Evolutionary conservation across 192 early-diverging fungal species (phyloP), one percentile per base, ranked within the genome.

Genomic region (Geranomyces variabilis): DNA sequence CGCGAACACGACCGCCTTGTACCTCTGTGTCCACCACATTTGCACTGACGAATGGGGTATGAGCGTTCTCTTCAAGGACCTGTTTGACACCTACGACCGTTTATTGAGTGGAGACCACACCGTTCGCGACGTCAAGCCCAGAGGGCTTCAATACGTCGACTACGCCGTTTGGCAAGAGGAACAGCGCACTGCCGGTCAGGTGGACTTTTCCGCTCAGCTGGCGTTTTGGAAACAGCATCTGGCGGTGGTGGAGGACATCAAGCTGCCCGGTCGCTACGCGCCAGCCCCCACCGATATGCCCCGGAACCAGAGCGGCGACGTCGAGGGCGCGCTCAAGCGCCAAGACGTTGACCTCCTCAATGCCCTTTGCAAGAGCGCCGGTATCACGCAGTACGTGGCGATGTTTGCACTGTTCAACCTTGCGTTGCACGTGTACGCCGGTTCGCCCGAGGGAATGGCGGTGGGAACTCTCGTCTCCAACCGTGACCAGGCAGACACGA

Each of bases 91-190:
- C 51, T 55, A 55, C 51, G 51, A 55, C 15, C 51, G 51, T n/a
- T 14, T 55, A 7, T 6, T 24, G 4, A 28, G 21, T 15, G 51
- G 51, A 55, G 51, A 9, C 26, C 21, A 55, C 6, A 55, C 51
- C 26, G 51, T 55, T 15, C 15, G 51, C 51, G 51, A 28, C 4
- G 26, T 55, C 14, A n/a, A 55, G 14, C 51, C 51, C 26, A 41
- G 36, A 41, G 51, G 26, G 28, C 47, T 67, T 21, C n/a, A 22
- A 22, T 67, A 67, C 66, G 66, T 67, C 47, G 66, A 67, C 53
- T 67, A 31, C 47, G 33, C 66, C 14, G 19, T 67, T 5, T 33
- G 49, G 49, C 66, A 67, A 13, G 51, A 55, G 14, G 51, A 55
- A 55, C 51, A 55, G 51, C 51, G 51, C 6, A 28, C 51, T 8